A percentile compares a stretch with the other conserved stretches of the same genome.
Evolutionary conservation across 768 basidiomycete species (phyloP).

Genomic region (Lactarius hengduanensis): DNA sequence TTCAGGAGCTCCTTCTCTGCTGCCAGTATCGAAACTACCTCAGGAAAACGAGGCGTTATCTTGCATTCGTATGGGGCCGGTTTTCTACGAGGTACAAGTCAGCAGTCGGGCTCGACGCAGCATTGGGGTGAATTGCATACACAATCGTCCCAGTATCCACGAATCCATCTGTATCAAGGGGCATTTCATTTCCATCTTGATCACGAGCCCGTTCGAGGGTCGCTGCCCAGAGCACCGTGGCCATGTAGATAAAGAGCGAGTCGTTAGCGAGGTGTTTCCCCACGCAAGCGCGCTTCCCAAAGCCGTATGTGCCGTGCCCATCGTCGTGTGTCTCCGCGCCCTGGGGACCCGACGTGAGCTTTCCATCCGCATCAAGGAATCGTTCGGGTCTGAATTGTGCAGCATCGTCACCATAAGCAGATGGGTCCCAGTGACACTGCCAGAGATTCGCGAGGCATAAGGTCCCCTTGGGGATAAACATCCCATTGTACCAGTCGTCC

Average conservation of each 20-base stretch:
- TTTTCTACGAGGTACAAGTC: slow-evolving; percentile 7
- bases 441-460: slow-evolving; percentile 34
- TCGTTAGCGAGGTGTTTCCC: slow-evolving; percentile 29
- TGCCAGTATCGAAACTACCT: slow-evolving; percentile 11
- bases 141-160: slow-evolving; percentile 13
- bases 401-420: slow-evolving; percentile 26
- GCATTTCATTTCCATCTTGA: slow-evolving; percentile 16
- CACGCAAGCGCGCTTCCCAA: slow-evolving; percentile 28
- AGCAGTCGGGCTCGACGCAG: neutral
- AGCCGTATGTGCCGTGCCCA: slow-evolving; percentile 26
- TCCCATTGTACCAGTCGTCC: slow-evolving; percentile 35
- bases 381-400: slow-evolving; percentile 29
- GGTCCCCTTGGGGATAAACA: slow-evolving; percentile 39
- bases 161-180: slow-evolving; percentile 3
- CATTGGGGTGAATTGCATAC: slow-evolving; percentile 4
- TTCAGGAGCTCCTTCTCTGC: slow-evolving; percentile 7
- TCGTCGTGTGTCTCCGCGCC: slow-evolving; percentile 15
- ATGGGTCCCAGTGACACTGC: slow-evolving; percentile 12
- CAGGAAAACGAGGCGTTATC: slow-evolving; percentile 27
- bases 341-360: neutral
- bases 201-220: slow-evolving; percentile 21
- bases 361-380: slow-evolving; percentile 20
- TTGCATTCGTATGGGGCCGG: slow-evolving; percentile 27
- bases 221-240: slow-evolving; percentile 28
- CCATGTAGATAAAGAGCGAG: slow-evolving; percentile 28